A percentile compares a stretch with the other conserved stretches of the same genome.
These are phyloP conservation scores for Aspergillus steynii DNA, from an alignment of 495 filamentous ascomycete genomes.

Conservation along the genomic window DNA sequence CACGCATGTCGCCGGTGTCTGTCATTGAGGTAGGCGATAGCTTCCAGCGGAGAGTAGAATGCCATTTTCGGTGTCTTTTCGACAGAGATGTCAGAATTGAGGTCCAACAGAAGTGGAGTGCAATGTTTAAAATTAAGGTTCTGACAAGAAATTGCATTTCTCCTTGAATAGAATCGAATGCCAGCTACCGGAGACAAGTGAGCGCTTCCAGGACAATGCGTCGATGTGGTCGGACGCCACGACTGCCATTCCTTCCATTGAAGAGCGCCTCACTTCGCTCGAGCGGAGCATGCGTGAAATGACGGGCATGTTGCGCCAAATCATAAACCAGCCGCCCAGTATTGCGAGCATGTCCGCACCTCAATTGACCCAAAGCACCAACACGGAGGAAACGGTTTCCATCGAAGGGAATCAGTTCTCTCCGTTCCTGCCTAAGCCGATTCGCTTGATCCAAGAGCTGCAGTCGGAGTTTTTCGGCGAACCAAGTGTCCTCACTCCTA, in stretches of 20 bases:
- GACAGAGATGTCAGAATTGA: not conserved
- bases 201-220: constrained; percentile 37
- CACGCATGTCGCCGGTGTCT: constrained; percentile 45
- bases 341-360: constrained; percentile 20
- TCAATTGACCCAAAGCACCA: constrained; percentile 20
- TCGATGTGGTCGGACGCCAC: constrained; percentile 38
- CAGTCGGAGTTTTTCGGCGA: constrained; percentile 39
- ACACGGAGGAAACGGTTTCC: constrained; percentile 28
- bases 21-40: constrained; percentile 34
- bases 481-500: constrained; percentile 24
- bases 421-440: constrained; percentile 33
- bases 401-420: constrained; percentile 21
- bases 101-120: not conserved
- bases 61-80: constrained; percentile 9
- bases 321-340: constrained; percentile 30
- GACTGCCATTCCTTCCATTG: constrained; percentile 37
- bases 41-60: constrained; percentile 3
- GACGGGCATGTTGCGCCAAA: constrained; percentile 41
- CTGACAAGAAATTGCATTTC: not conserved
- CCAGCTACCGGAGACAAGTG: constrained; percentile 39
- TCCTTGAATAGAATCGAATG: constrained; percentile 34
- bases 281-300: constrained; percentile 43
- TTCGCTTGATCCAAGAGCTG: constrained; percentile 38
- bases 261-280: constrained; percentile 39
- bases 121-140: not conserved